Conservation (phyloP, 2,329 filamentous ascomycete genomes). For the Exophiala calicioides region DNA sequence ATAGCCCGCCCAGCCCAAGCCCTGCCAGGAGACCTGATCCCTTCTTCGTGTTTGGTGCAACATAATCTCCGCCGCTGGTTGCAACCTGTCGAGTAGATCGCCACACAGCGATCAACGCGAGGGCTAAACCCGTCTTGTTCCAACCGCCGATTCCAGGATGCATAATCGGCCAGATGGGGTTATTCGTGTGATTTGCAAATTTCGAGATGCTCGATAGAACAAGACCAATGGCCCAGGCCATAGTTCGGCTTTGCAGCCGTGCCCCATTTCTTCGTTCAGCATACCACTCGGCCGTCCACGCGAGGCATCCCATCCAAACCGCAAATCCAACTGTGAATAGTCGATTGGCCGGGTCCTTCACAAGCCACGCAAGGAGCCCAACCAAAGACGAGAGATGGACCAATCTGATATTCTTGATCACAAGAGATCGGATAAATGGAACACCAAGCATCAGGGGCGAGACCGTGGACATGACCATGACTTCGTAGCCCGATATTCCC, state of each 20-base stretch:
- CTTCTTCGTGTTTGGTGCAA: constrained; percentile 56
- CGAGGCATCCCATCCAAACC: constrained; percentile 75
- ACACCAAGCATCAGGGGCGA: constrained; percentile 79
- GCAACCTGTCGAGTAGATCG: constrained; percentile 70
- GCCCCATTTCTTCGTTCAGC: constrained; percentile 72
- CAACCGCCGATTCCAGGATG: constrained; percentile 86
- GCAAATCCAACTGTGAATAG: constrained; percentile 80
- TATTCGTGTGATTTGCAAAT: constrained; percentile 91
- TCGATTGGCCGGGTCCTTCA: constrained; percentile 70
- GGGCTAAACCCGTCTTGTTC: constrained; percentile 77
- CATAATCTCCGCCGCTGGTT: constrained; percentile 51
- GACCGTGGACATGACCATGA: constrained; percentile 78
- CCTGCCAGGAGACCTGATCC: constrained; percentile 72
- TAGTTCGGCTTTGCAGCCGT: constrained; percentile 77
- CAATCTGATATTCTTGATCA: constrained; percentile 67
- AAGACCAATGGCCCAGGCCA: constrained; percentile 78
- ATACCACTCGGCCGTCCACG: constrained; percentile 80
- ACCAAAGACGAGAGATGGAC: constrained; percentile 75
- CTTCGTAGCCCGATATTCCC: constrained; percentile 97
- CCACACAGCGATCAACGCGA: constrained; percentile 74
- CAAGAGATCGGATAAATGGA: constrained; percentile 65
- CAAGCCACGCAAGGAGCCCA: constrained; percentile 76
- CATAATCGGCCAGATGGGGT: constrained; percentile 95
- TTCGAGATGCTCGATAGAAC: constrained; percentile 85
- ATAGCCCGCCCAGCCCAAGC: constrained; percentile 75